A percentile compares a stretch with the other conserved stretches of the same genome.
phyloP scores from a whole-genome alignment of 1,284 basidiomycete genomes.

The Ustilago nuda region DNA sequence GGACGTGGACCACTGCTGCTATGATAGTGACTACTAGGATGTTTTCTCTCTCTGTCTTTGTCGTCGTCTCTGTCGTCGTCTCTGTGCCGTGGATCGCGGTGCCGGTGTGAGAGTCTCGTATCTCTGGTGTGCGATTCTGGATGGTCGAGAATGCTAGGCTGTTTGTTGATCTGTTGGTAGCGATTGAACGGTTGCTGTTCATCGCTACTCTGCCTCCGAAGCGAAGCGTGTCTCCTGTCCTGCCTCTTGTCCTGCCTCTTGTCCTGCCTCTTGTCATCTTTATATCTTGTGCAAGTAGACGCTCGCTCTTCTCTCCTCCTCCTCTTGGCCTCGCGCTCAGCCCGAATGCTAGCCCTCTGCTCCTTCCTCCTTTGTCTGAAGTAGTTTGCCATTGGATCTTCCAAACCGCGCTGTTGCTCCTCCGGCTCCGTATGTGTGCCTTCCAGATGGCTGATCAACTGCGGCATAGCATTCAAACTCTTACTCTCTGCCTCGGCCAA shows the following conservation, averaged over 20 bases:
- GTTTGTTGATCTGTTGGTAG: constrained; percentile 32
- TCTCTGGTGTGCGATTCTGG: background rate
- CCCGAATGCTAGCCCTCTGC: constrained; percentile 54
- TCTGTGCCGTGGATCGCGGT: constrained; percentile 5
- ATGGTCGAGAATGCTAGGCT: constrained; percentile 24
- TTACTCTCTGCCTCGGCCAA: constrained; percentile 79
- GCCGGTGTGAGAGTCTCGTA: background rate
- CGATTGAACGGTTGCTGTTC: constrained; percentile 22
- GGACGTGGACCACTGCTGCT: constrained; percentile 16
- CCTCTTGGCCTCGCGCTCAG: constrained; percentile 28
- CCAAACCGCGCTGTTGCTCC: constrained; percentile 78
- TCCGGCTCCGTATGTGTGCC: constrained; percentile 4
- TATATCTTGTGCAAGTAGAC: background rate
- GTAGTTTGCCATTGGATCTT: constrained; percentile 97
- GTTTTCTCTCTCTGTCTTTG: background rate
- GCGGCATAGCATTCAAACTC: constrained; percentile 61
- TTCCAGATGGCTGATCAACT: background rate
- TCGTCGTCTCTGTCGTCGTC: constrained; percentile 10
- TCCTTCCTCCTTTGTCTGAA: constrained; percentile 64
- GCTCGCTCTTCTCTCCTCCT: background rate
- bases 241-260: background rate
- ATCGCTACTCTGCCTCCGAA: background rate
- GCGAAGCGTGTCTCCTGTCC: background rate
- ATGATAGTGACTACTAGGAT: background rate
- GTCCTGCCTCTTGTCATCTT: background rate